Evolutionary conservation across 306 rosid genomes (phyloP).

Genomic region (Rosa chinensis): DNA sequence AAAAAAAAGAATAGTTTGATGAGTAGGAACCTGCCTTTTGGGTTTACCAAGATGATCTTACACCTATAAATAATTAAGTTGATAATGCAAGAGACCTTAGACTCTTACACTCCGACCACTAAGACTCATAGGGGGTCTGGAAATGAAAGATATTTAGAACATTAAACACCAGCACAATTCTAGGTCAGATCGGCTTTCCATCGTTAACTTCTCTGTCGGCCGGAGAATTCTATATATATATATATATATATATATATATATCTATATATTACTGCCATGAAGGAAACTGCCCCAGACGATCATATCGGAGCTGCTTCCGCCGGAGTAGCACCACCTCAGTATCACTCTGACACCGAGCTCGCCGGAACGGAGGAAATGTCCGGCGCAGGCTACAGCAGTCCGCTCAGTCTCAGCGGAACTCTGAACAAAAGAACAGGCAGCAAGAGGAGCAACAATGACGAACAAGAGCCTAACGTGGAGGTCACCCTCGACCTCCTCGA

Average conservation of each 20-base stretch:
- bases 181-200: not conserved
- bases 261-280: not conserved
- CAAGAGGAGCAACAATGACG: not conserved
- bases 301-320: not conserved
- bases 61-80: not conserved
- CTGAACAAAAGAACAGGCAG: slow-evolving; percentile 3
- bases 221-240: not conserved
- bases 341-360: not conserved
- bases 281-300: not conserved
- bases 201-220: not conserved
- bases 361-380: not conserved
- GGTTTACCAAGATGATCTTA: not conserved
- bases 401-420: not conserved
- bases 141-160: not conserved
- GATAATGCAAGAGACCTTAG: not conserved
- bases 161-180: not conserved
- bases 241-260: not conserved
- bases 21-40: not conserved
- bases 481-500: slow-evolving; percentile 43
- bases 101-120: not conserved
- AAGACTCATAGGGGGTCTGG: not conserved
- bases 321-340: not conserved
- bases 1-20: not conserved
- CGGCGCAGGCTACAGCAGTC: not conserved
- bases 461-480: slow-evolving; percentile 34